Conservation (phyloP, 176 grass and related monocot species). For the Aegilops umbellulata region DNA sequence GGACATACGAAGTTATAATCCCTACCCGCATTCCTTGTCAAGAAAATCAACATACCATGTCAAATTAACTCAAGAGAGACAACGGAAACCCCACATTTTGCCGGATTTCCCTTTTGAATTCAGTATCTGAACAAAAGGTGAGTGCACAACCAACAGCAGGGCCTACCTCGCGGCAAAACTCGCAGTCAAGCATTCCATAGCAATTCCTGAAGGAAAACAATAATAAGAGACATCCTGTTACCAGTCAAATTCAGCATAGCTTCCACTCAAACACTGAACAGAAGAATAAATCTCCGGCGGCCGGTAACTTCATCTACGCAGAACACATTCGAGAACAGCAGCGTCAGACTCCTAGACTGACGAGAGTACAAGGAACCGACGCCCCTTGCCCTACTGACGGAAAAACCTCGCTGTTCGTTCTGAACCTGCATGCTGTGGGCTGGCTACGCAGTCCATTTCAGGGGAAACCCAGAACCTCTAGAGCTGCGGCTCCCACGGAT, state of each 20-base stretch:
- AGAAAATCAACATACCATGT: neutral
- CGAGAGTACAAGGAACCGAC: neutral
- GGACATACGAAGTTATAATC: neutral
- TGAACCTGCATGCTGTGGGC: too few relatives aligned
- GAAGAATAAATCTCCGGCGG: neutral
- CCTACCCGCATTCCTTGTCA: constrained; percentile 21
- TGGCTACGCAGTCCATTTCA: neutral
- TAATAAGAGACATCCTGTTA: neutral
- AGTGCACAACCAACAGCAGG: neutral
- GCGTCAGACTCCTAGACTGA: neutral
- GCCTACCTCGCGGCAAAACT: constrained; percentile 46
- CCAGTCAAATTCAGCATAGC: neutral
- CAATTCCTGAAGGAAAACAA: constrained; percentile 9
- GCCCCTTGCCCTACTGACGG: neutral
- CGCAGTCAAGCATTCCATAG: constrained; percentile 60
- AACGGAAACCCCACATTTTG: neutral
- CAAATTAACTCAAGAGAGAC: neutral
- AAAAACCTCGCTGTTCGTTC: neutral
- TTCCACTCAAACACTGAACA: neutral
- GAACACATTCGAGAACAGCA: neutral
- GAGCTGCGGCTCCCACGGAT: neutral
- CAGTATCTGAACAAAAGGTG: neutral
- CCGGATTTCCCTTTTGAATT: neutral
- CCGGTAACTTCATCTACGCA: neutral
- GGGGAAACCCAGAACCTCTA: neutral